Percentiles rank a stretch among this genome's conserved stretches.
Evolutionary conservation across 192 early-diverging fungal genomes (phyloP).

Genomic region (Piromyces sp.): DNA sequence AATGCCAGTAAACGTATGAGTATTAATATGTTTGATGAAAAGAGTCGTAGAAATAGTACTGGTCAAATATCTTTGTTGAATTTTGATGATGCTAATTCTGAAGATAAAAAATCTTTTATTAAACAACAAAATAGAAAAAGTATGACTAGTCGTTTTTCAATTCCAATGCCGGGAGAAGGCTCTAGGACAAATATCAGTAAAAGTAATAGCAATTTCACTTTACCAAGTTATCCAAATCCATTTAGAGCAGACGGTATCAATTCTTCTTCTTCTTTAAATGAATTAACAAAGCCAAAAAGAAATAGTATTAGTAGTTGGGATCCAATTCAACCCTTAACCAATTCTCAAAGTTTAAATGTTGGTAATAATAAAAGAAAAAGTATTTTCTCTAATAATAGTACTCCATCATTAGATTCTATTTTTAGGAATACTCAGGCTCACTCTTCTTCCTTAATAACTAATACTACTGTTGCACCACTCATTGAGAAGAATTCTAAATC

Average conservation of each 20-base stretch:
- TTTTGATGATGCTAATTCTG: background rate
- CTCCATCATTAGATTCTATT: background rate
- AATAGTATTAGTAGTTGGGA: background rate
- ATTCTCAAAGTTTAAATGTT: background rate
- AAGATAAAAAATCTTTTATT: background rate
- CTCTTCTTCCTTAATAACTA: background rate
- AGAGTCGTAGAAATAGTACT: background rate
- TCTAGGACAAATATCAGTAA: background rate
- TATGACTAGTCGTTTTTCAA: background rate
- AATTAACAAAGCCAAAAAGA: background rate
- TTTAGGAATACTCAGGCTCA: background rate
- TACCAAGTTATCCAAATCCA: background rate
- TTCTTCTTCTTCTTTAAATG: background rate
- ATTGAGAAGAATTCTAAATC: background rate
- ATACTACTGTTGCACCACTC: background rate
- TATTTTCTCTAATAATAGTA: background rate
- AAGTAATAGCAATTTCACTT: background rate
- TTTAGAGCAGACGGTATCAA: background rate
- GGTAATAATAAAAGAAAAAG: background rate
- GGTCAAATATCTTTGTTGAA: background rate
- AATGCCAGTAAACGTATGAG: background rate
- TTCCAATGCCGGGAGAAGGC: background rate
- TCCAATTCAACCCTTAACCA: background rate
- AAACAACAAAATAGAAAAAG: background rate
- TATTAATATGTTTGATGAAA: background rate